phyloP scores from a whole-genome alignment of 495 filamentous ascomycete species.

The Xylaria grammica region DNA sequence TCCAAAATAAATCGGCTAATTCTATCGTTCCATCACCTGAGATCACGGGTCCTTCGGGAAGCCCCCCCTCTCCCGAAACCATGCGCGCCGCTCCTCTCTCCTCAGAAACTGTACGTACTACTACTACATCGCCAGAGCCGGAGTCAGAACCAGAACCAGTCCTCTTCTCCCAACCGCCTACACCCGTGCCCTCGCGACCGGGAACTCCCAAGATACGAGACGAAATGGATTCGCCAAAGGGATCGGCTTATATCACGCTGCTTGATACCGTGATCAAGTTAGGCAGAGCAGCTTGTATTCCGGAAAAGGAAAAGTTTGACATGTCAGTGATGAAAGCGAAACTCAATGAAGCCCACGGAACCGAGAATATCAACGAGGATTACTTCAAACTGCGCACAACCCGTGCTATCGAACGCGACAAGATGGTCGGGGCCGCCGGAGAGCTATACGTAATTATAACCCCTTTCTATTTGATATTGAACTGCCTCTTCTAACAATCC shows the following conservation, averaged over 20 bases:
- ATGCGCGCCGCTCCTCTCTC: no score
- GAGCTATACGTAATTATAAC: background rate
- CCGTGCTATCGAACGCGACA: background rate
- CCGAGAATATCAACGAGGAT: background rate
- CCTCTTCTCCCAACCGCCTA: background rate
- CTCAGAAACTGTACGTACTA: background rate
- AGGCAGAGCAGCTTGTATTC: background rate
- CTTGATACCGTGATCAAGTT: background rate
- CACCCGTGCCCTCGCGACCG: background rate
- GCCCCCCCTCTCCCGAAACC: no score
- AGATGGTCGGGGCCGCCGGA: background rate
- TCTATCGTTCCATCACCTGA: background rate
- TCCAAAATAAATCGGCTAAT: background rate
- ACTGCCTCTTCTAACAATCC: background rate
- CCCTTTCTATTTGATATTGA: background rate
- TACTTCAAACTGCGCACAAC: background rate
- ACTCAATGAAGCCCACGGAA: background rate
- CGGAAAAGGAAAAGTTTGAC: background rate
- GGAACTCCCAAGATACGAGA: background rate
- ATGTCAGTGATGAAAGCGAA: background rate
- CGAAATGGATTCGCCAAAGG: background rate
- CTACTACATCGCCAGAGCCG: background rate
- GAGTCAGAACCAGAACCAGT: no score
- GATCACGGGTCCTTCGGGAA: no score
- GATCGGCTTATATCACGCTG: background rate